phyloP scores from a whole-genome alignment of 805 yeast genomes.

The Starmerella apis region DNA sequence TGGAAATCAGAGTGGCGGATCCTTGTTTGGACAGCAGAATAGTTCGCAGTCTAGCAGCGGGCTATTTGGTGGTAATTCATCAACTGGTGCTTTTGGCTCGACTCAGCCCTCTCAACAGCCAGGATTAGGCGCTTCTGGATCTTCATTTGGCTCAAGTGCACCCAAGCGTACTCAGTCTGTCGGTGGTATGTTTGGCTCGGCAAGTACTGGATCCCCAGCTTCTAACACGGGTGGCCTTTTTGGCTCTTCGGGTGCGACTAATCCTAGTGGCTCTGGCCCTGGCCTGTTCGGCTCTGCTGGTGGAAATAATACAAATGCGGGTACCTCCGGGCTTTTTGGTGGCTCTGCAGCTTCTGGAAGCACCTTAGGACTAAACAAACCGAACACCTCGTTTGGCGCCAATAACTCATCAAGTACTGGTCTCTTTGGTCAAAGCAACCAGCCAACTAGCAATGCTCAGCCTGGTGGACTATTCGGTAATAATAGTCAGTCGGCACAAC shows the following conservation, averaged over 20 bases:
- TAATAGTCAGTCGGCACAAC: not conserved
- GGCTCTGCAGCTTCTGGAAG: not conserved
- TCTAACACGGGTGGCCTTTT: not conserved
- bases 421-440: not conserved
- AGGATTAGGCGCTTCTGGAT: not conserved
- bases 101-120: not conserved
- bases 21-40: constrained; percentile 3
- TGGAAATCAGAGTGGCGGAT: constrained; percentile 1
- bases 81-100: not conserved
- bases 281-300: not conserved
- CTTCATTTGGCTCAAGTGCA: not conserved
- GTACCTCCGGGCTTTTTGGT: not conserved
- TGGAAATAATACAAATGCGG: not conserved
- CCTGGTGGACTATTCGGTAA: constrained; percentile 8
- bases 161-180: constrained; percentile 1
- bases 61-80: constrained; percentile 2
- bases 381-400: not conserved
- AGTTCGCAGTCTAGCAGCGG: not conserved
- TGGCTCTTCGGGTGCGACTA: not conserved
- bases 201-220: not conserved
- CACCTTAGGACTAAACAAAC: not conserved
- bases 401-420: not conserved
- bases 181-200: not conserved
- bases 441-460: not conserved
- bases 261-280: not conserved